Conservation (phyloP, 2,329 filamentous ascomycete genomes). For the Alternaria sp. region DNA sequence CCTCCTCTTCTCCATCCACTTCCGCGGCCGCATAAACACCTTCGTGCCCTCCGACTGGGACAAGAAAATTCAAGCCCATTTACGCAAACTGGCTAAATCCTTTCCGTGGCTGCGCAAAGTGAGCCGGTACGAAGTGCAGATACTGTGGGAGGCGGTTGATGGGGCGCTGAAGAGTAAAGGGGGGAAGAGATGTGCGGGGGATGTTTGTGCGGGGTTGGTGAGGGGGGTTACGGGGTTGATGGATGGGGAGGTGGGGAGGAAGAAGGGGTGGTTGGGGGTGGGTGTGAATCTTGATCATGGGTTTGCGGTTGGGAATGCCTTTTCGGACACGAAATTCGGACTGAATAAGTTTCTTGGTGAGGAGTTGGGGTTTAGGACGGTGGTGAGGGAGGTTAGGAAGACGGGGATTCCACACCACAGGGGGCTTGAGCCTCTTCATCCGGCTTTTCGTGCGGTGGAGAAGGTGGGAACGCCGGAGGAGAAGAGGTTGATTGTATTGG, state of each 20-base stretch:
- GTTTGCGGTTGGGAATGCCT: constrained; percentile 13
- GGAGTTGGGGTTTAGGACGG: neutral
- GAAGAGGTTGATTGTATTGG: neutral
- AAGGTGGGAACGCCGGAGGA: neutral
- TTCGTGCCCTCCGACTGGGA: constrained; percentile 39
- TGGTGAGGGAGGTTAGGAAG: constrained; percentile 19
- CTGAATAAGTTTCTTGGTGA: constrained; percentile 15
- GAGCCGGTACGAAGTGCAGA: constrained; percentile 25
- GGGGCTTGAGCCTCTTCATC: neutral
- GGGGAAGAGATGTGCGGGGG: constrained; percentile 21
- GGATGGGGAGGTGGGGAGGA: constrained; percentile 17
- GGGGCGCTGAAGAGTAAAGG: constrained; percentile 19
- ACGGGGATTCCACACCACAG: neutral
- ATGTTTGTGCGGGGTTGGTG: constrained; percentile 21
- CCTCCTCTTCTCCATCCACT: constrained; percentile 29
- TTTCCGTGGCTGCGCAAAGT: constrained; percentile 36
- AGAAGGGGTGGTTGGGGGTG: constrained; percentile 19
- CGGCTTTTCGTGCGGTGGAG: neutral
- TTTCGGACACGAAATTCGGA: constrained; percentile 18
- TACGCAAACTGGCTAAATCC: constrained; percentile 31
- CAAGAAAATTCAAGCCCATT: constrained; percentile 25
- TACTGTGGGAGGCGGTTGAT: constrained; percentile 32
- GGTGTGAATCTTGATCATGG: constrained; percentile 17
- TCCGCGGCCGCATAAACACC: constrained; percentile 33
- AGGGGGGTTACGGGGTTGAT: constrained; percentile 21